Base-by-base conservation (phyloP, 176 grass and related monocot genomes). In the Aegilops speltoides region DNA sequence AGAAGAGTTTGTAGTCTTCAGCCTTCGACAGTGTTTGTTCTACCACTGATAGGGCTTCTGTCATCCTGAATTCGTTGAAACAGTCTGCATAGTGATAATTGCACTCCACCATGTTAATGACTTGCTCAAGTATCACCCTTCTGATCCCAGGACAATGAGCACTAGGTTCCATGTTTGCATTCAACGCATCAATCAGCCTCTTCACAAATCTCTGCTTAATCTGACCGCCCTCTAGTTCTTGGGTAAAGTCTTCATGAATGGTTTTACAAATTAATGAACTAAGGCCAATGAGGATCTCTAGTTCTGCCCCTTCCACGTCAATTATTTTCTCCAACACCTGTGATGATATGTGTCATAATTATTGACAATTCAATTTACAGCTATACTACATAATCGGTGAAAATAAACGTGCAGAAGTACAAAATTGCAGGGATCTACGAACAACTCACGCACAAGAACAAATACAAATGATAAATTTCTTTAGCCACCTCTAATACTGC, bases 91-190 rank as follows among this genome's bases (percentile, higher is more conserved):
- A 60, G 8, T 0, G 48, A 60, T 15, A 59, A 72, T 38, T 72
- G 67, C 1, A 71, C 80, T 71, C 66, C 31, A 50, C 11, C 80
- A 67, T 46, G 40, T 66, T 14, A 32, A 81, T 81, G 15, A 26
- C 17, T n/a, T 81, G 63, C 62, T 81, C 62, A 67, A 81, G 40
- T 81, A 81, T 81, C 10, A 81, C 61, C 62, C 79, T 81, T 8
- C 79, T 12, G 79, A 81, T 67, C 62, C 79, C 63, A n/a, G 79
- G 79, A 64, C 26, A 32, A 23, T 68, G 1, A 52, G 5, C 40
- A 16, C 41, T 34, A 19, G 63, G 63, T 46, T 48, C 13, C 0
- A 0, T 23, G 2, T 82, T 57, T 82, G 45, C 46, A 57, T 71
- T 82, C 22, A 57, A 32, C 25, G 0, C 8, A 1, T 38, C n/a